Evolutionary conservation across 495 filamentous ascomycete genomes (phyloP), one percentile per base, ranked within the genome.

Genomic region (Neurospora tetraspora): DNA sequence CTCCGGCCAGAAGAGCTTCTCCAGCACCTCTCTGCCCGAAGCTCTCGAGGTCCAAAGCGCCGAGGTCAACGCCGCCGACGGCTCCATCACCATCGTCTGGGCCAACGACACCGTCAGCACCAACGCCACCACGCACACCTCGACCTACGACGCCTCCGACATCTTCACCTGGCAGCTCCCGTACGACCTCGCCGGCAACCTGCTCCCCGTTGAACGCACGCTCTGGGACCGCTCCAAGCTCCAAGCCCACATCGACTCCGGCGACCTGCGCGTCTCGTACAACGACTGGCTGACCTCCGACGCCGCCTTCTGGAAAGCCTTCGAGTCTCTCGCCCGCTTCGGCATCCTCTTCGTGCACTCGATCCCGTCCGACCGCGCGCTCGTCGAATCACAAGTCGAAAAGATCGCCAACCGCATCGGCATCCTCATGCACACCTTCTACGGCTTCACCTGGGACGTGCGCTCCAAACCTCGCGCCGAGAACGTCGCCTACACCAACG

Each of bases 361-460:
- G 53, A 90, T 96, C 34, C 93, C 94, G 0, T 78, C 84, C 11
- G 82, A 88, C 9, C 53, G 53, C 0, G 53, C 53, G 0, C 53
- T 61, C 27, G 53, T 61, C 7, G 89, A 90, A 37, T 81, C 86
- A 36, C 84, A 89, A 59, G 91, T 97, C 9, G 85, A 88, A 72
- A 81, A 83, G 45, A 88, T 98, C 61, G 92, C 89, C 3, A 83
- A 82, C 9, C 85, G 89, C 39, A 92, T 97, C 71, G 94, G 94
- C 0, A 85, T 86, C 0, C 76, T 97, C 12, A 89, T 92, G 70
- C 88, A 92, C 74, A 92, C 93, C 18, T 96, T 98, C 78, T 97
- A 97, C 81, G 95, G 95, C 39, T 80, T 81, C 59, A 97, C 93
- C 2, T 97, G 93, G 92, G 93, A 97, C 81, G 94, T 98, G 36